Percentiles rank a stretch among this genome's conserved stretches.
phyloP scores from a whole-genome alignment of 371 early-diverging fungal genomes.

The Apophysomyces sp. region DNA sequence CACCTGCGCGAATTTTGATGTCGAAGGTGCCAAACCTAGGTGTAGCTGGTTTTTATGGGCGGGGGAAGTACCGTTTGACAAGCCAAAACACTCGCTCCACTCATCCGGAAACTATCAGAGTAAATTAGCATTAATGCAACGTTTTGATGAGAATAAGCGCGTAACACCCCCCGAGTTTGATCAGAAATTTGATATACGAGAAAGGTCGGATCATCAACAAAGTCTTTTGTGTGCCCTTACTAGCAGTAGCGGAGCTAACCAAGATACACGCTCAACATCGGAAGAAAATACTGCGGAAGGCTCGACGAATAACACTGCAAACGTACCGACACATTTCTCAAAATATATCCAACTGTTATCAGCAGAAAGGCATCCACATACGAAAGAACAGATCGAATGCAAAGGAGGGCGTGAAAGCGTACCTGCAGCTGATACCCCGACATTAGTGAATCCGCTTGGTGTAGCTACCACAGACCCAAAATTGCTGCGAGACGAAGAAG shows the following conservation, averaged over 20 bases:
- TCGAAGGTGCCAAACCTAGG: slow-evolving; percentile 23
- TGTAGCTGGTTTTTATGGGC: slow-evolving; percentile 34
- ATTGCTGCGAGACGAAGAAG: not conserved
- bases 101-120: not conserved
- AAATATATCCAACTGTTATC: too few relatives aligned
- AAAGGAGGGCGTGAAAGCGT: not conserved
- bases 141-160: not conserved
- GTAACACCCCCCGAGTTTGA: not conserved
- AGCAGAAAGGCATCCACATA: too few relatives aligned
- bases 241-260: not conserved
- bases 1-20: slow-evolving; percentile 22
- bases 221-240: not conserved
- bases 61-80: slow-evolving; percentile 24
- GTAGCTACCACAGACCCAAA: not conserved
- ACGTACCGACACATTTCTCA: too few relatives aligned
- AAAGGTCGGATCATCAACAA: not conserved
- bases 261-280: not conserved
- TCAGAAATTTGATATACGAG: not conserved
- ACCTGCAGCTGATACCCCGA: too few relatives aligned
- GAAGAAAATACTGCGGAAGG: not conserved
- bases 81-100: slow-evolving; percentile 1
- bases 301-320: not conserved
- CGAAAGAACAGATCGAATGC: not conserved
- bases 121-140: not conserved
- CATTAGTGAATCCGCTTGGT: not conserved